These are phyloP conservation scores for Brassica juncea DNA, from an alignment of 345 rosid genomes.

Conservation along the genomic window DNA sequence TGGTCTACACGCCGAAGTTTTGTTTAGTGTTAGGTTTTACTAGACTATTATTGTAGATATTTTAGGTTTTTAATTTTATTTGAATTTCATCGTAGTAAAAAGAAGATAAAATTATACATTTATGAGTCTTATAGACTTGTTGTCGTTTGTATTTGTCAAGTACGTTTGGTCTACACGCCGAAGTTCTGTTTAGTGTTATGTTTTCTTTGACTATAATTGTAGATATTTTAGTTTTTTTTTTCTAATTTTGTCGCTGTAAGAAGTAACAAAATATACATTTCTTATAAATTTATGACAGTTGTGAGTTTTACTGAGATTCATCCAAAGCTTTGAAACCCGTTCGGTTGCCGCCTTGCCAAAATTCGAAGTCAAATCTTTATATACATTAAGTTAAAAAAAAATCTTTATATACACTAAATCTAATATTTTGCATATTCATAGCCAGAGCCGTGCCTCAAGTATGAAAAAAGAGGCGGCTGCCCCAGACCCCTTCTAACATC, in stretches of 20 bases:
- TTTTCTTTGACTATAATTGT: constrained; percentile 9
- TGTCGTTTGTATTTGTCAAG: constrained; percentile 21
- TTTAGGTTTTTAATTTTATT: background rate
- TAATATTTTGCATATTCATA: background rate
- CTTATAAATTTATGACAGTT: background rate
- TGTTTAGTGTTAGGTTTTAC: constrained; percentile 17
- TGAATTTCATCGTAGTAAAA: background rate
- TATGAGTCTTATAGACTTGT: background rate
- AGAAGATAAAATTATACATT: background rate
- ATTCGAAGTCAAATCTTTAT: background rate
- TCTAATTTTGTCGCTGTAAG: background rate
- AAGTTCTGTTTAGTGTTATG: constrained; percentile 24
- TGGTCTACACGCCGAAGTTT: constrained; percentile 37
- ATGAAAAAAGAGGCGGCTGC: no score
- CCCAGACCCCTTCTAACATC: no score
- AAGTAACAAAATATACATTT: background rate
- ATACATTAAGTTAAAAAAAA: background rate
- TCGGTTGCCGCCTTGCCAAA: background rate
- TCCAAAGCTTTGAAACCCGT: background rate
- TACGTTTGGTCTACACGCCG: constrained; percentile 34
- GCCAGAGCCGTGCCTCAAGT: no score
- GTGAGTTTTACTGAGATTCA: background rate
- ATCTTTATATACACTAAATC: background rate
- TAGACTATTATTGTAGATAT: constrained; percentile 13
- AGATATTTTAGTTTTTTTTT: background rate